Evolutionary conservation across 2,329 filamentous ascomycete genomes (phyloP).

Genomic region (Beauveria varroae): DNA sequence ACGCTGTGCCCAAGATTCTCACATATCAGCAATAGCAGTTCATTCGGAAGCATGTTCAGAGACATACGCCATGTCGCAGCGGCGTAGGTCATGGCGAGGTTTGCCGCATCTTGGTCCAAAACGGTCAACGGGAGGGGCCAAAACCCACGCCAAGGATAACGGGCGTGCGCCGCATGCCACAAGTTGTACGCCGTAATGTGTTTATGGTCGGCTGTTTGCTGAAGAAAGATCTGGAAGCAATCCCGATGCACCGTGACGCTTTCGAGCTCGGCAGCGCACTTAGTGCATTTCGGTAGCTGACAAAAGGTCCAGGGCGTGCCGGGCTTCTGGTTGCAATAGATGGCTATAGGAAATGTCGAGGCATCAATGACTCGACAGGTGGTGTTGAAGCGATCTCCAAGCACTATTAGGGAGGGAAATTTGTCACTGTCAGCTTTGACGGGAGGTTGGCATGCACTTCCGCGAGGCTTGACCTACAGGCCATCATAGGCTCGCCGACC

Average conservation of each 20-base stretch:
- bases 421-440: neutral
- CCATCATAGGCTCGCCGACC: constrained; percentile 2
- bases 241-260: constrained; percentile 2
- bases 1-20: neutral
- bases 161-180: constrained; percentile 6
- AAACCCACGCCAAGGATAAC: constrained; percentile 7
- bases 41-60: neutral
- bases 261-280: constrained; percentile 1
- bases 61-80: neutral
- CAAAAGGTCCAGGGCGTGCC: constrained; percentile 3
- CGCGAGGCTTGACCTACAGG: neutral
- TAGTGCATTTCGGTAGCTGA: neutral
- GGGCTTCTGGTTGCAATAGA: constrained; percentile 4
- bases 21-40: neutral
- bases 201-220: neutral
- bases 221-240: constrained; percentile 3
- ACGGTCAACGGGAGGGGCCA: neutral
- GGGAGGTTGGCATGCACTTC: too few relatives aligned
- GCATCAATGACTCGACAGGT: neutral
- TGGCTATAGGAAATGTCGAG: constrained; percentile 6
- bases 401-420: neutral
- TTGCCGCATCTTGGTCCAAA: neutral
- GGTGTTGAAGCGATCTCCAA: neutral
- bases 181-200: neutral
- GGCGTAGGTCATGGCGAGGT: neutral